phyloP scores from a whole-genome alignment of 306 rosid species.

The Mucuna pruriens region DNA sequence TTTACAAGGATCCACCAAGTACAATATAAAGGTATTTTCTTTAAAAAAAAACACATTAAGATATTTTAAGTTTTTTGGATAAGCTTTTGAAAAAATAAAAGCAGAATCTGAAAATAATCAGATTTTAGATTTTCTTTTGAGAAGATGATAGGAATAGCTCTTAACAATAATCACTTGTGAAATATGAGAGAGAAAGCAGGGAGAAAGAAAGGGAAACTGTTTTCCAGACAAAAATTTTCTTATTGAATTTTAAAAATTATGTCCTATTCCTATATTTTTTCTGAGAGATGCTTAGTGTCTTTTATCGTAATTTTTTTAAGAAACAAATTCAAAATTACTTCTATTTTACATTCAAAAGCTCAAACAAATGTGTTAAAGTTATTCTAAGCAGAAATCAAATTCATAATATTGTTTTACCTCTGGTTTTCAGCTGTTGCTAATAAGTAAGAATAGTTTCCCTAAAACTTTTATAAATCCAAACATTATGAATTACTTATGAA shows the following conservation, averaged over 20 bases:
- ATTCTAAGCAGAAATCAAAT: slow-evolving; percentile 28
- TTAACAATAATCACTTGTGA: neutral
- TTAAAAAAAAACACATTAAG: neutral
- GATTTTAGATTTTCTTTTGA: neutral
- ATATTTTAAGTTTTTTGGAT: neutral
- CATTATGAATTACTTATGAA: slow-evolving; percentile 2
- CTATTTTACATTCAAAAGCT: neutral
- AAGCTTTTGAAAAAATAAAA: neutral
- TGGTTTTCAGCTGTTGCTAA: neutral
- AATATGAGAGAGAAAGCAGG: neutral
- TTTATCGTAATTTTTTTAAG: neutral
- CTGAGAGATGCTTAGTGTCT: neutral
- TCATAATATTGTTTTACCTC: neutral
- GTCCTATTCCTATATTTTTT: neutral
- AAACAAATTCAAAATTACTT: neutral
- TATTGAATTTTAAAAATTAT: neutral
- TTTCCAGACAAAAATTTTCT: neutral
- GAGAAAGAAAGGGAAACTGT: neutral
- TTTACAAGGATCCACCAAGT: slow-evolving; percentile 26
- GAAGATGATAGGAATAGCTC: neutral
- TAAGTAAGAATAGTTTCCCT: slow-evolving; percentile 4
- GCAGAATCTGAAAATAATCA: neutral
- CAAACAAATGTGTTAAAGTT: neutral
- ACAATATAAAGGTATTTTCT: neutral
- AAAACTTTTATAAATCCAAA: slow-evolving; percentile 1